These are phyloP conservation scores for Hypoxylon lenormandii DNA, from an alignment of 495 filamentous ascomycete genomes.

Conservation along the genomic window DNA sequence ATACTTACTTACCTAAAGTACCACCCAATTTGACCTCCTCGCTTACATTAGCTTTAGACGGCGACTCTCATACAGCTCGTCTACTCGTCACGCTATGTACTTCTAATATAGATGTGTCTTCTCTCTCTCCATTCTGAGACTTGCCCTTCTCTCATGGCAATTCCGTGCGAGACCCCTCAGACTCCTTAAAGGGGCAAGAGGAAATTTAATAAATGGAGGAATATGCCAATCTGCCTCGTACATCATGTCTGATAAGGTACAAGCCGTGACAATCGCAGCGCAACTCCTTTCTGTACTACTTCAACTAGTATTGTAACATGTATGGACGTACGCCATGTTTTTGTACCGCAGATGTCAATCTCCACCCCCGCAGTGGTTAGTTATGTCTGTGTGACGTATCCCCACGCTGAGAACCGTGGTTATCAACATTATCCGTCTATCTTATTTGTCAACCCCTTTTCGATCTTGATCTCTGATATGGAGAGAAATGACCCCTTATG, in stretches of 20 bases:
- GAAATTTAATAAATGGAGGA: neutral
- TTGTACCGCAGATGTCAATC: constrained; percentile 31
- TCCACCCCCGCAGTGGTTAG: constrained; percentile 38
- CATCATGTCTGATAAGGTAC: too few relatives aligned
- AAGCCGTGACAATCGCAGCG: constrained; percentile 1
- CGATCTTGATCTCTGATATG: constrained; percentile 7
- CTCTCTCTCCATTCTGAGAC: constrained; percentile 4
- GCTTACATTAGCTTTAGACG: constrained; percentile 15
- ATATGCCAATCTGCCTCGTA: neutral
- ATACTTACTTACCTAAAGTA: constrained; percentile 1
- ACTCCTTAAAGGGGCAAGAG: neutral
- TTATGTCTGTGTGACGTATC: constrained; percentile 29
- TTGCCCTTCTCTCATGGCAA: neutral
- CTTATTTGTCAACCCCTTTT: constrained; percentile 17
- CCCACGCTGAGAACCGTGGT: constrained; percentile 24
- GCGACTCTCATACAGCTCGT: constrained; percentile 21
- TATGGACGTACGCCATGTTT: neutral
- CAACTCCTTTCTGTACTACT: constrained; percentile 28
- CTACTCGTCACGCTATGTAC: too few relatives aligned
- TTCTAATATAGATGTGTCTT: constrained; percentile 8
- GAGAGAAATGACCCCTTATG: constrained; percentile 9
- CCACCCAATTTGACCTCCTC: constrained; percentile 6
- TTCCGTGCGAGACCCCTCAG: neutral
- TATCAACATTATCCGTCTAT: constrained; percentile 6
- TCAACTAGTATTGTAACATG: constrained; percentile 8